Percentiles rank a stretch among this genome's conserved stretches.
These are phyloP conservation scores for Yamadazyma triangularis DNA, from an alignment of 1,139 yeast species.

Conservation along the genomic window DNA sequence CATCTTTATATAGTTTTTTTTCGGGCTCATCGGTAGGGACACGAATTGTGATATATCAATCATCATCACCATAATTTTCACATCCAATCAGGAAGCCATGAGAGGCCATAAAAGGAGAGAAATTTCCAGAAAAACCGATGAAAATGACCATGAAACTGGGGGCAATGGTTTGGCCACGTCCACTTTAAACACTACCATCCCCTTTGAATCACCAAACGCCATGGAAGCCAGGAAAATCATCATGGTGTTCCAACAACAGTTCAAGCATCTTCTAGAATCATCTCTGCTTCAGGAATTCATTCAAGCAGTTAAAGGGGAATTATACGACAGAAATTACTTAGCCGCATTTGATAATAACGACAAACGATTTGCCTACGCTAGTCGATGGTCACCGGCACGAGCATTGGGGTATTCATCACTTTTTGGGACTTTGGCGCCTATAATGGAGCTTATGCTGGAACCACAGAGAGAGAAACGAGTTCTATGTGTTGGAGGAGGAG, in stretches of 20 bases:
- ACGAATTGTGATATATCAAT: too few relatives aligned
- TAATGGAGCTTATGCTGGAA: conserved; percentile 33
- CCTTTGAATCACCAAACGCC: conserved; percentile 26
- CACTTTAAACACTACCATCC: too few relatives aligned
- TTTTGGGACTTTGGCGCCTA: conserved; percentile 46
- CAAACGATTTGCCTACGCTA: conserved; percentile 71
- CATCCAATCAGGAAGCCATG: too few relatives aligned
- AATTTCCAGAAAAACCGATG: too few relatives aligned
- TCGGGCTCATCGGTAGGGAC: too few relatives aligned
- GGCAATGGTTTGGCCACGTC: too few relatives aligned
- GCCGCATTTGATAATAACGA: conserved; percentile 62
- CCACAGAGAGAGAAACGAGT: conserved; percentile 32
- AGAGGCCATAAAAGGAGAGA: too few relatives aligned
- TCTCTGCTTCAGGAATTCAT: conserved; percentile 42
- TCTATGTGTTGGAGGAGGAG: conserved; percentile 83
- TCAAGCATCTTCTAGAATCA: conserved; percentile 42
- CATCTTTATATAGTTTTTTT: too few relatives aligned
- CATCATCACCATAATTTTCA: too few relatives aligned
- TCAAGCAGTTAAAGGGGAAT: conserved; percentile 65
- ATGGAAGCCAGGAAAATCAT: conserved; percentile 38
- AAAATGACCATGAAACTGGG: too few relatives aligned
- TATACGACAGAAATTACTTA: conserved; percentile 65
- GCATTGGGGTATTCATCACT: conserved; percentile 70
- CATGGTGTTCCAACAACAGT: conserved; percentile 45
- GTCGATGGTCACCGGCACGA: conserved; percentile 84